phyloP scores from a whole-genome alignment of 768 basidiomycete species.

The Mycena olivaceomarginata region DNA sequence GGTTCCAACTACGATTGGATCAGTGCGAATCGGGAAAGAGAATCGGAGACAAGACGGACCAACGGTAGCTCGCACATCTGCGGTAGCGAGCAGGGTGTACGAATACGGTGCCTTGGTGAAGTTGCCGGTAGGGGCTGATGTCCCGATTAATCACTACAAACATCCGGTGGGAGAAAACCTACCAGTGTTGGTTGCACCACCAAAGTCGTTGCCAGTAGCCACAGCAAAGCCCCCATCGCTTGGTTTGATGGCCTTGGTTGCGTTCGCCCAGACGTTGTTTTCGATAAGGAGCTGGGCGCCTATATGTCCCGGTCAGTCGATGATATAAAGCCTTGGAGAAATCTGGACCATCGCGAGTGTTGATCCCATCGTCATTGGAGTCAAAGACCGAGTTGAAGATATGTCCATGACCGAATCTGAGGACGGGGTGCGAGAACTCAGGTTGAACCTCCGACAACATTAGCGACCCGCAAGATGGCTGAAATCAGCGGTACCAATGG shows the following conservation, averaged over 20 bases:
- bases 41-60: slow-evolving; percentile 1
- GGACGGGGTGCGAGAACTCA: slow-evolving; percentile 66
- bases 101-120: slow-evolving; percentile 58
- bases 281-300: slow-evolving; percentile 67
- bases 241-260: slow-evolving; percentile 60
- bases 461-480: background rate
- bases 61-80: slow-evolving; percentile 51
- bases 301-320: background rate
- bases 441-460: slow-evolving; percentile 48
- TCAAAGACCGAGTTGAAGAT: slow-evolving; percentile 61
- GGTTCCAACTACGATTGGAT: background rate
- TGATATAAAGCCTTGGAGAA: no score
- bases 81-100: slow-evolving; percentile 52
- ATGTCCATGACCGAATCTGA: slow-evolving; percentile 67
- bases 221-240: slow-evolving; percentile 64
- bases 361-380: slow-evolving; percentile 64
- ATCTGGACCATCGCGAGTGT: slow-evolving; percentile 56
- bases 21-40: background rate
- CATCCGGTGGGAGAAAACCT: background rate
- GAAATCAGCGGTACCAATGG: slow-evolving; percentile 51
- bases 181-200: slow-evolving; percentile 54
- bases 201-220: slow-evolving; percentile 59
- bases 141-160: background rate
- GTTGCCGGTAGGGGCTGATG: slow-evolving; percentile 51
- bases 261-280: slow-evolving; percentile 65